These are phyloP conservation scores for Fusarium camptoceras DNA, from an alignment of 2,329 filamentous ascomycete genomes.

Conservation along the genomic window DNA sequence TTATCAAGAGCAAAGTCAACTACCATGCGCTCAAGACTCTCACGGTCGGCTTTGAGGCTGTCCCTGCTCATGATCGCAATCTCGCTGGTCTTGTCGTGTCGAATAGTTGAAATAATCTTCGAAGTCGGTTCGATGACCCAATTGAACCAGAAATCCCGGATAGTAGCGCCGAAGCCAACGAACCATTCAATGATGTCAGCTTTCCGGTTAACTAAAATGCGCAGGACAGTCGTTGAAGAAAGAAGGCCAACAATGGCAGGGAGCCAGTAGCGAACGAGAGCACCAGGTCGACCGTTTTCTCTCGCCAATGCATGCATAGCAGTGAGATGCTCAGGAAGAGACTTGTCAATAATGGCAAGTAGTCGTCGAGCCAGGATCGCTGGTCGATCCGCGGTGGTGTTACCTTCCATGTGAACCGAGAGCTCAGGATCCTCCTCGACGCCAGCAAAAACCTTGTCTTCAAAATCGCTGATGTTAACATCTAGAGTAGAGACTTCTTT, in stretches of 20 bases:
- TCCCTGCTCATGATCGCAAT: conserved; percentile 97
- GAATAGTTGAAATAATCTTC: conserved; percentile 89
- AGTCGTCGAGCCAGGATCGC: conserved; percentile 75
- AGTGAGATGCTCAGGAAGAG: conserved; percentile 74
- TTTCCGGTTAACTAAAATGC: conserved; percentile 78
- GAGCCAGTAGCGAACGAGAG: conserved; percentile 88
- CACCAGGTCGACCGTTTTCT: conserved; percentile 80
- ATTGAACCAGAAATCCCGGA: conserved; percentile 92
- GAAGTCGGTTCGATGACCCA: conserved; percentile 91
- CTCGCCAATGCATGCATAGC: conserved; percentile 67
- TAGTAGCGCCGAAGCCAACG: conserved; percentile 79
- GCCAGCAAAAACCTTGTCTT: conserved; percentile 72
- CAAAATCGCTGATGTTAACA: conserved; percentile 70
- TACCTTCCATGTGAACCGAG: conserved; percentile 63
- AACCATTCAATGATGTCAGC: conserved; percentile 86
- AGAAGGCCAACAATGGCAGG: conserved; percentile 77
- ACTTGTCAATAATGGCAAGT: conserved; percentile 73
- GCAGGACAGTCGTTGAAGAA: conserved; percentile 88
- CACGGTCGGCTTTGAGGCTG: conserved; percentile 88
- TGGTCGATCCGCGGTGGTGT: conserved; percentile 60
- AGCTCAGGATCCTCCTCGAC: conserved; percentile 72
- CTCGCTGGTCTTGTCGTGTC: conserved; percentile 91
- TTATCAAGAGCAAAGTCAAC: conserved; percentile 93
- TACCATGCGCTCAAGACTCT: conserved; percentile 96
- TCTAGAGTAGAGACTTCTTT: conserved; percentile 75